These are phyloP conservation scores for Ophiostoma perfectum DNA, from an alignment of 2,329 filamentous ascomycete genomes.

Conservation along the genomic window DNA sequence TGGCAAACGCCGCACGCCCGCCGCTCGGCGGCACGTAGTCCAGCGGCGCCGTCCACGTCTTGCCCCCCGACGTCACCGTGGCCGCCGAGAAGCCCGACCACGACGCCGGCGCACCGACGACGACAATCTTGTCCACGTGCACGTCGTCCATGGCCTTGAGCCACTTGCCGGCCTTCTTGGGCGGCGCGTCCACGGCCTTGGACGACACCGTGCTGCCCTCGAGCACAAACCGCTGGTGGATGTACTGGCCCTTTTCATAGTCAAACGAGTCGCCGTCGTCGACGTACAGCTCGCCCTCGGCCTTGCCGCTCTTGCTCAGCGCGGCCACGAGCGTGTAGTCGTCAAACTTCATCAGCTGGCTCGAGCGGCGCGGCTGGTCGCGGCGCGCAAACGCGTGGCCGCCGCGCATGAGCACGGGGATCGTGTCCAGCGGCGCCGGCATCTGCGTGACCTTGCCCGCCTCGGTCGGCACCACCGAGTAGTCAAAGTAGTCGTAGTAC, in stretches of 20 bases:
- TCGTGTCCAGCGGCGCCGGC: slow-evolving; percentile 73
- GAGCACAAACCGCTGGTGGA: slow-evolving; percentile 75
- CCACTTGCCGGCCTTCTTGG: slow-evolving; percentile 62
- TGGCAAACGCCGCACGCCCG: slow-evolving; percentile 47
- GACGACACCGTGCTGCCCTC: slow-evolving; percentile 57
- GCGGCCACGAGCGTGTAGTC: slow-evolving; percentile 84
- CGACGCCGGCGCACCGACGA: slow-evolving; percentile 69
- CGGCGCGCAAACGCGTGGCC: slow-evolving; percentile 89
- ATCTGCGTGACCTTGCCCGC: slow-evolving; percentile 66
- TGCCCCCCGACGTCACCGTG: slow-evolving; percentile 49
- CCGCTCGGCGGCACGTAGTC: slow-evolving; percentile 51
- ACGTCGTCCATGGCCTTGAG: slow-evolving; percentile 74
- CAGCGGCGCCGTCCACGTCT: slow-evolving; percentile 53
- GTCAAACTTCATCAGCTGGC: slow-evolving; percentile 85
- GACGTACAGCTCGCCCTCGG: slow-evolving; percentile 77
- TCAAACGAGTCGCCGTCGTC: slow-evolving; percentile 95
- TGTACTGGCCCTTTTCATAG: slow-evolving; percentile 77
- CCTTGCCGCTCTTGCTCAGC: slow-evolving; percentile 54
- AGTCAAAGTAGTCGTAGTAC: slow-evolving; percentile 96
- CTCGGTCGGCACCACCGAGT: slow-evolving; percentile 62
- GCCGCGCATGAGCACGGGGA: slow-evolving; percentile 86
- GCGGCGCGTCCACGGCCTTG: slow-evolving; percentile 55
- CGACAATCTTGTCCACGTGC: slow-evolving; percentile 72
- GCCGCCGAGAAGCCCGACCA: slow-evolving; percentile 64
- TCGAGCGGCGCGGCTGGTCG: slow-evolving; percentile 79